Conservation (phyloP, 2,329 filamentous ascomycete species). For the Mollisiaceae sp. region DNA sequence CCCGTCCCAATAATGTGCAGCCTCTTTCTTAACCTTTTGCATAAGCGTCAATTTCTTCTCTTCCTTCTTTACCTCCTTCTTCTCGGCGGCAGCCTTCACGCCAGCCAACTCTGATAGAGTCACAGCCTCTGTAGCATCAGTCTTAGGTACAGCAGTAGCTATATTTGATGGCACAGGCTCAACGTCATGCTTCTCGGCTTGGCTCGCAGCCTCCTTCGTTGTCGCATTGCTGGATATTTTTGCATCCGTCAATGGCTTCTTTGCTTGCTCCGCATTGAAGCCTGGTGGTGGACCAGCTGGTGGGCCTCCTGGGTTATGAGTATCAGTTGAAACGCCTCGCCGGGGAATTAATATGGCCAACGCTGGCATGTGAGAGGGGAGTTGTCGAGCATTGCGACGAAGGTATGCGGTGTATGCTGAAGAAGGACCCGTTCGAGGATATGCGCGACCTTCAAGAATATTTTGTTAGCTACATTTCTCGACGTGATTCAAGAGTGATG, state of each 20-base stretch:
- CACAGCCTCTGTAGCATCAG: slow-evolving; percentile 39
- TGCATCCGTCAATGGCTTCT: slow-evolving; percentile 59
- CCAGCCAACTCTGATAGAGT: slow-evolving; percentile 65
- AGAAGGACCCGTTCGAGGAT: slow-evolving; percentile 39
- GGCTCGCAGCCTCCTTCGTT: slow-evolving; percentile 35
- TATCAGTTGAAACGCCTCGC: slow-evolving; percentile 63
- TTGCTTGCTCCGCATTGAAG: slow-evolving; percentile 72
- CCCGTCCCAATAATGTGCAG: slow-evolving; percentile 96
- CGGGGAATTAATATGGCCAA: slow-evolving; percentile 62
- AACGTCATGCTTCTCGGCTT: slow-evolving; percentile 36
- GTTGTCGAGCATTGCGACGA: slow-evolving; percentile 41
- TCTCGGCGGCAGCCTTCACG: slow-evolving; percentile 64
- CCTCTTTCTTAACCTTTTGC: slow-evolving; percentile 95
- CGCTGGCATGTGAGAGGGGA: slow-evolving; percentile 48
- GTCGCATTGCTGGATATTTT: slow-evolving; percentile 40
- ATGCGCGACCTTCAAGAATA: slow-evolving; percentile 37
- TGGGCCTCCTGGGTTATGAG: slow-evolving; percentile 53
- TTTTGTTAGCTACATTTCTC: slow-evolving; percentile 16
- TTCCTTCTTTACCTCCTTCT: slow-evolving; percentile 70
- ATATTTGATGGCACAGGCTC: slow-evolving; percentile 34
- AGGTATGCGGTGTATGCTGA: slow-evolving; percentile 42
- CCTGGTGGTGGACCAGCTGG: slow-evolving; percentile 68
- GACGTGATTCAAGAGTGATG: not conserved
- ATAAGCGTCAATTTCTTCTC: slow-evolving; percentile 86
- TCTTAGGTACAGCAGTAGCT: slow-evolving; percentile 41